Conservation (phyloP, 257 asterid species). For the Plectranthus barbatus region DNA sequence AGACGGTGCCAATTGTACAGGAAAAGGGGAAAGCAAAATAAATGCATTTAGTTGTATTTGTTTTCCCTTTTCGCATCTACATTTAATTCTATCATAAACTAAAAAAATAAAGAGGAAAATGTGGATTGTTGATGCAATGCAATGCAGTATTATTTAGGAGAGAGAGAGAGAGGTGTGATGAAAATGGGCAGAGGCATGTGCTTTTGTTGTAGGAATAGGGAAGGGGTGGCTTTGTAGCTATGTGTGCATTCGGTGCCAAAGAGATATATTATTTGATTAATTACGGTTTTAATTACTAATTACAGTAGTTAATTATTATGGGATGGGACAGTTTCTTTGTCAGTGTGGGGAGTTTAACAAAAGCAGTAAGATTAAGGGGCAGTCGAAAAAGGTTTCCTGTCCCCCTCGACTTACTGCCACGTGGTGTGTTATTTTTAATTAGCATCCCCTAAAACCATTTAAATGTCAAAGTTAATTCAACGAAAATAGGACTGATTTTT, state of each 20-base stretch:
- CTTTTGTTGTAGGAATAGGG: slow-evolving; percentile 56
- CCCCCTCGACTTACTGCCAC: too few relatives aligned
- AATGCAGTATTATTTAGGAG: slow-evolving; percentile 13
- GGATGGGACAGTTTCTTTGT: slow-evolving; percentile 3
- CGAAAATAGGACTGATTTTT: too few relatives aligned
- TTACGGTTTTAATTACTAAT: not conserved
- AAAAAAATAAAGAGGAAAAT: too few relatives aligned
- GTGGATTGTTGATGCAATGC: too few relatives aligned
- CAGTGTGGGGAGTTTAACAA: slow-evolving; percentile 18
- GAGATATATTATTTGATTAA: not conserved
- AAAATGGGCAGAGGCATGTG: slow-evolving; percentile 56
- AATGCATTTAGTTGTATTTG: too few relatives aligned
- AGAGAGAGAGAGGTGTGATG: slow-evolving; percentile 21
- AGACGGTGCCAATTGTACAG: too few relatives aligned
- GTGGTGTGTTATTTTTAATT: too few relatives aligned
- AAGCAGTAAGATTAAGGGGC: slow-evolving; percentile 13
- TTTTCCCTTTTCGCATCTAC: too few relatives aligned
- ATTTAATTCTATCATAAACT: too few relatives aligned
- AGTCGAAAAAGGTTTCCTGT: slow-evolving; percentile 24
- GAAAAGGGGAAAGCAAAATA: too few relatives aligned
- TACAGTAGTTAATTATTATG: not conserved
- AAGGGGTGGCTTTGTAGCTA: slow-evolving; percentile 24
- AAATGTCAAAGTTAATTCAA: too few relatives aligned
- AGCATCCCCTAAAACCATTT: too few relatives aligned
- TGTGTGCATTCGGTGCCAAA: slow-evolving; percentile 17